Evolutionary conservation across 2,329 filamentous ascomycete genomes (phyloP), one percentile per base, ranked within the genome.

Genomic region (Neurospora sp.): DNA sequence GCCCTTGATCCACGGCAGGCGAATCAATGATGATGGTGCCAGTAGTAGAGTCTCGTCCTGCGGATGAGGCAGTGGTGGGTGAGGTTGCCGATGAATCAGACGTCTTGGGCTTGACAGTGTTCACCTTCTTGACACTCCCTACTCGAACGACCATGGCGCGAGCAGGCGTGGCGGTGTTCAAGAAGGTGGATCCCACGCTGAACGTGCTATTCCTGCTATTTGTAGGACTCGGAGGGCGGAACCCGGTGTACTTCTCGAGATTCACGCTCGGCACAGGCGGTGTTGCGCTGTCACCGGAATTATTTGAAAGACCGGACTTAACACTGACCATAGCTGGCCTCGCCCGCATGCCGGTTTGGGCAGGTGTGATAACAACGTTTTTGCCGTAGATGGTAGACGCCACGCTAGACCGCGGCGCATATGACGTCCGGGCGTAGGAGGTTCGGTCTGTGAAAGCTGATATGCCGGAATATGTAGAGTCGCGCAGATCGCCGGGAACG

Each of bases 281-380:
- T 19, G 91, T 82, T 67, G 82, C 77, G 67, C 83, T 81, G 70
- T 84, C 81, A 38, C 79, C 83, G 39, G 85, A 83, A 68, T 81
- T 84, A 75, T 82, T 88, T 69, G 83, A 85, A 23, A 85, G 86
- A 70, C 81, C 84, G 6, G 91, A 91, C 80, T 93, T 96, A 74
- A 99, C 93, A 76, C 92, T 97, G 78, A 99, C 93, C 77, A 98
- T 90, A 41, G 93, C 94, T 10, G 96, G 93, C 81, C 96, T 96
- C 73, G 91, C 92, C 71, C 93, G 89, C 78, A 95, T 91, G 70
- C 92, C 91, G 68, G 93, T 96, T 77, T 96, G 93, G 0, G 93
- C 93, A 0, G 94, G 91, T 85, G 93, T 75, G 43, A 97, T 88
- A 68, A 97, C 89, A 17, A 92, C 93, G 76, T 96, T 93, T 82